A percentile compares a stretch with the other conserved stretches of the same genome.
These are phyloP conservation scores for Gigaspora rosea DNA, from an alignment of 192 early-diverging fungal genomes.

Conservation along the genomic window DNA sequence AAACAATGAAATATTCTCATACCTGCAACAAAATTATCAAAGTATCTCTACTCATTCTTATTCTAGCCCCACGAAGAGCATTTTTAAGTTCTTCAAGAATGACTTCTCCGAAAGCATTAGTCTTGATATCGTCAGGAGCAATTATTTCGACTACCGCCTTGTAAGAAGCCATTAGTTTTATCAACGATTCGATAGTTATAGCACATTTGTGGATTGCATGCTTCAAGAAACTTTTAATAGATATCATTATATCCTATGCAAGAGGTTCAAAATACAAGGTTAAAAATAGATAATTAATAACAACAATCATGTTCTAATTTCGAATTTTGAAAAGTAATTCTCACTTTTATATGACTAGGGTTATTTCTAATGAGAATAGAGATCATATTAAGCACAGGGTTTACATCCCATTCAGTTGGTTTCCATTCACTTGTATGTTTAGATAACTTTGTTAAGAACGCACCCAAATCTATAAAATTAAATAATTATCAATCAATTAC, in stretches of 20 bases:
- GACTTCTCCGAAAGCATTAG: slow-evolving; percentile 45
- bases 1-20: background rate
- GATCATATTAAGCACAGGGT: slow-evolving; percentile 46
- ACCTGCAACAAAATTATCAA: slow-evolving; percentile 46
- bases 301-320: background rate
- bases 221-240: slow-evolving; percentile 38
- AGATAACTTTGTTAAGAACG: slow-evolving; percentile 44
- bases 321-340: background rate
- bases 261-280: background rate
- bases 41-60: slow-evolving; percentile 40
- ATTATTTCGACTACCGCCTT: slow-evolving; percentile 31
- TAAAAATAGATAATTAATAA: background rate
- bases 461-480: slow-evolving; percentile 35
- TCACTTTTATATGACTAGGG: slow-evolving; percentile 41
- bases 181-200: slow-evolving; percentile 37
- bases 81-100: slow-evolving; percentile 45
- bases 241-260: slow-evolving; percentile 36
- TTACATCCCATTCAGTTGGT: slow-evolving; percentile 48
- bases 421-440: slow-evolving; percentile 51
- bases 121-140: slow-evolving; percentile 12
- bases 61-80: slow-evolving; percentile 16
- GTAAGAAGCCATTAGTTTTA: slow-evolving; percentile 45
- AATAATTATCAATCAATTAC: background rate
- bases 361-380: slow-evolving; percentile 45
- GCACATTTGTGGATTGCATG: slow-evolving; percentile 42